These are phyloP conservation scores for Penicillium sp. DNA, from an alignment of 2,329 filamentous ascomycete genomes.

Conservation along the genomic window DNA sequence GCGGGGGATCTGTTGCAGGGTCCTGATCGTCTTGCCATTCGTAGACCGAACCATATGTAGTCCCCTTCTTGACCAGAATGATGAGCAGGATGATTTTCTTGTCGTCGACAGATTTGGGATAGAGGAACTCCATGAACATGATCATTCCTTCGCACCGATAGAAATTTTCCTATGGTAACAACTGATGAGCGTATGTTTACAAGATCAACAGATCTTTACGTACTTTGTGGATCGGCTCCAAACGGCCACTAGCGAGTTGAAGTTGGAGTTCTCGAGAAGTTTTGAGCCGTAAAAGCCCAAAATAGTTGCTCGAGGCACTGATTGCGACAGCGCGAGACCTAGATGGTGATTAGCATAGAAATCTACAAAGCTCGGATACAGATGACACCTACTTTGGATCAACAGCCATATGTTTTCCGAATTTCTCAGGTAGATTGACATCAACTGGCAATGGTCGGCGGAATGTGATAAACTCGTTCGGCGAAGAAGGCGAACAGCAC, in stretches of 20 bases:
- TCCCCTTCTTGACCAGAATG: constrained; percentile 45
- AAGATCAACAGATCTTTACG: constrained; percentile 8
- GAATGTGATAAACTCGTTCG: constrained; percentile 58
- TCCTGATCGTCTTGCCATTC: constrained; percentile 49
- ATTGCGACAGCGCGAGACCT: constrained; percentile 60
- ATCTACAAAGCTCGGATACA: constrained; percentile 8
- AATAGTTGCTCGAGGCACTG: constrained; percentile 63
- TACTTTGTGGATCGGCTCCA: constrained; percentile 59
- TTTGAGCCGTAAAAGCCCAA: constrained; percentile 68
- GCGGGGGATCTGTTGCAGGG: constrained; percentile 21
- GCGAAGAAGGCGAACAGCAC: constrained; percentile 52
- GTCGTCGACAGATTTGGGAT: constrained; percentile 62
- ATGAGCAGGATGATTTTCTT: constrained; percentile 73
- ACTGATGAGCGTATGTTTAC: not conserved
- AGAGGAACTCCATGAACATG: constrained; percentile 79
- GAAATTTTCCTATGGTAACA: constrained; percentile 41
- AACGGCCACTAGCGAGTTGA: constrained; percentile 47
- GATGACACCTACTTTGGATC: constrained; percentile 63
- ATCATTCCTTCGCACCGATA: constrained; percentile 65
- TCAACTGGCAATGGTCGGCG: constrained; percentile 57
- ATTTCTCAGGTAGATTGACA: constrained; percentile 50
- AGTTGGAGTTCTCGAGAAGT: constrained; percentile 50
- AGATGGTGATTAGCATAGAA: not conserved
- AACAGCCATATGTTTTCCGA: constrained; percentile 66
- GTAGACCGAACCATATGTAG: constrained; percentile 48